Percentiles rank a stretch among this genome's conserved stretches.
Conservation (phyloP, 2,329 filamentous ascomycete genomes). For the Bimuria novae-zelandiae region DNA sequence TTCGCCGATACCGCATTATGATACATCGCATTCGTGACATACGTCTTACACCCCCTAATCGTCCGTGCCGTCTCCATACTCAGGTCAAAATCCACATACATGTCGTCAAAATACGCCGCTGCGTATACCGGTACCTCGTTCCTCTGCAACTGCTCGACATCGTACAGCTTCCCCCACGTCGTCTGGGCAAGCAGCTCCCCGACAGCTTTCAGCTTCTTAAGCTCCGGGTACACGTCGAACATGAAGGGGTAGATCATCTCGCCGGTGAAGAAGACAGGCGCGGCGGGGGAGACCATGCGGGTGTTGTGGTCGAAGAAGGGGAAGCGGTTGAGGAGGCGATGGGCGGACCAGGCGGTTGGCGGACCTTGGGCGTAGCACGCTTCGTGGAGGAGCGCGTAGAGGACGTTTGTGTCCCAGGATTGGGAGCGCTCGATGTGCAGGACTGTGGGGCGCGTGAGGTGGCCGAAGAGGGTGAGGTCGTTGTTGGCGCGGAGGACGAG, state of each 20-base stretch:
- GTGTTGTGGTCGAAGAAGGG: conserved; percentile 53
- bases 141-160: conserved; percentile 69
- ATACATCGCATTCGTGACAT: conserved; percentile 84
- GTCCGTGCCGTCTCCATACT: conserved; percentile 73
- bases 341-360: conserved; percentile 74
- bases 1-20: conserved; percentile 79
- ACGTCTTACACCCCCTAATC: conserved; percentile 78
- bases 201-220: conserved; percentile 68
- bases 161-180: conserved; percentile 77
- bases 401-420: conserved; percentile 74
- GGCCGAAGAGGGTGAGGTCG: conserved; percentile 77
- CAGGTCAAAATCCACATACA: conserved; percentile 84
- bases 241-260: conserved; percentile 92
- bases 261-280: conserved; percentile 78
- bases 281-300: conserved; percentile 34
- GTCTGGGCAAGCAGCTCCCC: conserved; percentile 72
- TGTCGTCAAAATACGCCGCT: conserved; percentile 81
- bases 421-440: conserved; percentile 68
- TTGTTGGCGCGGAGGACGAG: conserved; percentile 70
- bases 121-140: conserved; percentile 88
- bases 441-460: conserved; percentile 73
- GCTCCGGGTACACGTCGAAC: conserved; percentile 79
- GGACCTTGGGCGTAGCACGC: conserved; percentile 79
- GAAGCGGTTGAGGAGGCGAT: conserved; percentile 61
- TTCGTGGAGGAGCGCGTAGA: conserved; percentile 89